Percentiles rank a stretch among this genome's conserved stretches.
phyloP scores from a whole-genome alignment of 1,284 basidiomycete species.

The Cutaneotrichosporon dermatis region DNA sequence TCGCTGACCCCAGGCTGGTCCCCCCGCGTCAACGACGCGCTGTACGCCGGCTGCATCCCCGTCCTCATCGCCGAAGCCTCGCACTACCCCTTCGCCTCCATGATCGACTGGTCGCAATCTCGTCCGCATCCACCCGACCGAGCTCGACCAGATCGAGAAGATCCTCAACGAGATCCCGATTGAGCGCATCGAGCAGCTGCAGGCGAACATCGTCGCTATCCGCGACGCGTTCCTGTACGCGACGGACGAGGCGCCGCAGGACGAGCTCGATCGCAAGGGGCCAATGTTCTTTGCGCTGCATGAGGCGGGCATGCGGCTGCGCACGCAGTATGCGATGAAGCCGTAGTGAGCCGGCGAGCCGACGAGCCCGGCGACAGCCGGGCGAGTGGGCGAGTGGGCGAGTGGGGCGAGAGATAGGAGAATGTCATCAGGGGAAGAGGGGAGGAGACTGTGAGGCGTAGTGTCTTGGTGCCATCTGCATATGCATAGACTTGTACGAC shows the following conservation, averaged over 20 bases:
- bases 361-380: no score
- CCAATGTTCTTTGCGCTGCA: constrained; percentile 51
- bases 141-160: constrained; percentile 49
- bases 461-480: no score
- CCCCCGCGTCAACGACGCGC: constrained; percentile 51
- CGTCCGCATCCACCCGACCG: constrained; percentile 48
- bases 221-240: constrained; percentile 52
- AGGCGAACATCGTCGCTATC: constrained; percentile 48
- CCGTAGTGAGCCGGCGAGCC: no score
- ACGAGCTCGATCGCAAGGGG: constrained; percentile 42
- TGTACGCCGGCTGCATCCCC: constrained; percentile 53
- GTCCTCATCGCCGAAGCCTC: constrained; percentile 50
- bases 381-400: no score
- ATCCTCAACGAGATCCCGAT: constrained; percentile 47
- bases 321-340: constrained; percentile 34
- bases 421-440: no score
- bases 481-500: no score
- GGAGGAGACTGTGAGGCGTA: no score
- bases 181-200: constrained; percentile 46
- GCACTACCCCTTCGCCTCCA: constrained; percentile 49
- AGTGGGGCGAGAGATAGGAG: no score
- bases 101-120: constrained; percentile 52
- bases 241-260: constrained; percentile 40
- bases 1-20: constrained; percentile 42
- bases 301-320: constrained; percentile 46